A percentile compares a stretch with the other conserved stretches of the same genome.
Evolutionary conservation across 352 stramenopile genomes (phyloP).

Genomic region (Pythium plurisporium): DNA sequence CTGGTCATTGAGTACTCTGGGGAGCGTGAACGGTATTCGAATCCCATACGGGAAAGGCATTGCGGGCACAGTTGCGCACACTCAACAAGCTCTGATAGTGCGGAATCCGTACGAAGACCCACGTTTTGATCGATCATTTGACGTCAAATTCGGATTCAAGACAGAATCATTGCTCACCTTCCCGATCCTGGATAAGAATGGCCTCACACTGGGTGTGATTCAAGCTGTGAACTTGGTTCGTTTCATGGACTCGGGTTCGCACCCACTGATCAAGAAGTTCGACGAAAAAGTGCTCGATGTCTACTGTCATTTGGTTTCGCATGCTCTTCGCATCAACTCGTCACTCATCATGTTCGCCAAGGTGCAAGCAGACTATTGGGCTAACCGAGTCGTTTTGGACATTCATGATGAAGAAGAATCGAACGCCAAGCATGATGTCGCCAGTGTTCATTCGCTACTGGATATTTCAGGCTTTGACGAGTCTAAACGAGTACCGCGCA

Average conservation of each 20-base stretch:
- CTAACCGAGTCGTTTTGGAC: slow-evolving; percentile 44
- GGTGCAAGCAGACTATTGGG: slow-evolving; percentile 73
- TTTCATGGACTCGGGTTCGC: slow-evolving; percentile 37
- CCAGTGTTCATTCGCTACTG: slow-evolving; percentile 62
- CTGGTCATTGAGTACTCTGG: slow-evolving; percentile 64
- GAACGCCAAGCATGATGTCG: slow-evolving; percentile 51
- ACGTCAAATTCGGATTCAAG: slow-evolving; percentile 80
- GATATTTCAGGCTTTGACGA: slow-evolving; percentile 67
- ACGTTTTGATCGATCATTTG: slow-evolving; percentile 76
- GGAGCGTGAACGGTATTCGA: slow-evolving; percentile 65
- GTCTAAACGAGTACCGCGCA: slow-evolving; percentile 49
- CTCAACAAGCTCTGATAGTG: slow-evolving; percentile 54
- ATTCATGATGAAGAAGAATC: slow-evolving; percentile 27
- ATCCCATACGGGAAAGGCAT: slow-evolving; percentile 79
- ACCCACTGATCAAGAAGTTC: slow-evolving; percentile 48
- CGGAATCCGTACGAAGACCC: slow-evolving; percentile 70
- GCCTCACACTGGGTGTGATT: slow-evolving; percentile 62
- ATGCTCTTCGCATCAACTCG: slow-evolving; percentile 63
- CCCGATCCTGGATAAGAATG: slow-evolving; percentile 60
- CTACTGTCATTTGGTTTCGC: slow-evolving; percentile 55
- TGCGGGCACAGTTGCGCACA: slow-evolving; percentile 56
- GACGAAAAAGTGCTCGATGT: slow-evolving; percentile 59
- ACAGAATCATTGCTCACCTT: slow-evolving; percentile 75
- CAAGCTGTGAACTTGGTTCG: slow-evolving; percentile 56
- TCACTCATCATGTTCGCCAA: slow-evolving; percentile 82